A percentile compares a stretch with the other conserved stretches of the same genome.
phyloP scores from a whole-genome alignment of 495 filamentous ascomycete genomes.

The Penicillium steckii region DNA sequence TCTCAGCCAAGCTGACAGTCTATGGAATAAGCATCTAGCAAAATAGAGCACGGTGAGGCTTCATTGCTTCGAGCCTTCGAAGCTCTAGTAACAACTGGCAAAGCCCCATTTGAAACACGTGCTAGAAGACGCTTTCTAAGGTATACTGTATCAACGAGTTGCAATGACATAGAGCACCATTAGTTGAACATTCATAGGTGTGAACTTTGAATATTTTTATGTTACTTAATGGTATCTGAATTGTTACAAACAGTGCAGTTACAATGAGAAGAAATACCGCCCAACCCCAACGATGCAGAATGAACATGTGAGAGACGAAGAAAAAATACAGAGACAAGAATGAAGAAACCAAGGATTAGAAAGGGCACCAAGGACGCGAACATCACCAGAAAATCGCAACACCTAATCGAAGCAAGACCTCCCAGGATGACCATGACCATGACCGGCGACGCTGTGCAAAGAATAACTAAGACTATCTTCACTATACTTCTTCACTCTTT shows the following conservation, averaged over 20 bases:
- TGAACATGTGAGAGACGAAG: conserved; percentile 17
- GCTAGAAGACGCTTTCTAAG: no score
- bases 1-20: no score
- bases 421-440: conserved; percentile 15
- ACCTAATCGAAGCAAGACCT: conserved; percentile 21
- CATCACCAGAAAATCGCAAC: conserved; percentile 21
- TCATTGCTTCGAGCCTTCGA: no score
- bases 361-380: conserved; percentile 8
- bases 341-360: background rate
- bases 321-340: conserved; percentile 5
- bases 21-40: no score
- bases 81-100: no score
- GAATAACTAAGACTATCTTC: conserved; percentile 12
- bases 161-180: no score
- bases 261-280: conserved; percentile 21
- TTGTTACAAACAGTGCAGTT: conserved; percentile 5
- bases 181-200: no score
- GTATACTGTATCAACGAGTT: no score
- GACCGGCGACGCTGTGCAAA: conserved; percentile 31
- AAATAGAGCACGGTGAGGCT: no score
- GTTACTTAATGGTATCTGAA: conserved; percentile 26
- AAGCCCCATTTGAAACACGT: no score
- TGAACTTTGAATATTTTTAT: conserved; percentile 2
- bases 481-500: conserved; percentile 18
- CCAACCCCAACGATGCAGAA: conserved; percentile 33